These are phyloP conservation scores for Colletotrichum eleusines DNA, from an alignment of 2,329 filamentous ascomycete species.

Conservation along the genomic window DNA sequence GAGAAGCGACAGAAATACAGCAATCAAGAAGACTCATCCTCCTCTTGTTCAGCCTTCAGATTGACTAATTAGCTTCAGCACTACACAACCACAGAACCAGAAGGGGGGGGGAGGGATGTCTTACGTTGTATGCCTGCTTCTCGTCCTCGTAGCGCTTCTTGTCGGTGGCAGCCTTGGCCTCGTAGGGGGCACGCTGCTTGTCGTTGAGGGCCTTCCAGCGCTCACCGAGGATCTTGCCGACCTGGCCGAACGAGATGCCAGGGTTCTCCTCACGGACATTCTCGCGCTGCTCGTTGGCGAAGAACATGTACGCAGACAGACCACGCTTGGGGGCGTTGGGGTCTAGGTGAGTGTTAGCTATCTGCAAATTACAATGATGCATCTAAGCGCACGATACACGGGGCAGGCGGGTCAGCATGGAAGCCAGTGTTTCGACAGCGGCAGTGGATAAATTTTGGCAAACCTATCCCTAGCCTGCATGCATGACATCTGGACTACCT, in stretches of 20 bases:
- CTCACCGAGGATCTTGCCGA: constrained; percentile 98
- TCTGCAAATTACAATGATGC: background rate
- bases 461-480: background rate
- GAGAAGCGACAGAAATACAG: constrained; percentile 37
- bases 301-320: constrained; percentile 99
- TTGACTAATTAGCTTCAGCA: constrained; percentile 48
- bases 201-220: constrained; percentile 97
- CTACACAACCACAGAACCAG: background rate
- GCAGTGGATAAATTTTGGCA: background rate
- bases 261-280: constrained; percentile 99
- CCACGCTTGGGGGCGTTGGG: constrained; percentile 99
- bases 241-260: constrained; percentile 96
- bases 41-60: constrained; percentile 67
- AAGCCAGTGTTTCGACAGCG: background rate
- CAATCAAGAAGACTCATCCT: constrained; percentile 63
- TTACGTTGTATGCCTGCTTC: constrained; percentile 93
- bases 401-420: background rate
- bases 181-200: constrained; percentile 92
- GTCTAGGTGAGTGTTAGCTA: constrained; percentile 65
- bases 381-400: background rate
- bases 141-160: constrained; percentile 99
- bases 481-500: background rate
- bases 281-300: constrained; percentile 98
- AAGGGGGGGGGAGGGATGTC: constrained; percentile 49
- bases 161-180: constrained; percentile 95